Evolutionary conservation across 805 yeast species (phyloP).

Genomic region (Nakazawaea wickerhamii): DNA sequence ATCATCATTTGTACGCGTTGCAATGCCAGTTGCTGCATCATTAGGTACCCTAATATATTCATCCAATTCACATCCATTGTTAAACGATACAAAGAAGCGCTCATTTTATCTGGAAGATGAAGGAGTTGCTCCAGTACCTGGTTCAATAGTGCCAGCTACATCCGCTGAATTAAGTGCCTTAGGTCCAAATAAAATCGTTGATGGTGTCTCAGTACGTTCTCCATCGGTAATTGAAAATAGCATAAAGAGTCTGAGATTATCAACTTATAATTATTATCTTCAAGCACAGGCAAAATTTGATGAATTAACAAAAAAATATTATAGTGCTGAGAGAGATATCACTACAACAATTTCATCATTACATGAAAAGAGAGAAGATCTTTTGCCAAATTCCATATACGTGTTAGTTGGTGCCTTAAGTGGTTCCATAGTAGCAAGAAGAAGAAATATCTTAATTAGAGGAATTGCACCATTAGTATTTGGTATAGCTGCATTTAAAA

Average conservation of each 20-base stretch:
- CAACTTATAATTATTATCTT: constrained; percentile 29
- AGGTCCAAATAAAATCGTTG: constrained; percentile 43
- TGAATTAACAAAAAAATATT: constrained; percentile 43
- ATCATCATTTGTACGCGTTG: neutral
- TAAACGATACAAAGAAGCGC: constrained; percentile 22
- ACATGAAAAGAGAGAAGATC: constrained; percentile 59
- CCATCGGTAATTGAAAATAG: constrained; percentile 41
- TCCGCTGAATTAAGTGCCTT: constrained; percentile 35
- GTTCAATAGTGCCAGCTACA: constrained; percentile 40
- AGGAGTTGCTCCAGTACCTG: constrained; percentile 42
- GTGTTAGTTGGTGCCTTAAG: constrained; percentile 62
- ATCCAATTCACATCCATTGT: neutral
- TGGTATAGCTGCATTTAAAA: constrained; percentile 60
- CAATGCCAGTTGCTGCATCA: neutral
- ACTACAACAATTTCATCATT: constrained; percentile 58
- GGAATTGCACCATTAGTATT: constrained; percentile 51
- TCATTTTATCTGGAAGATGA: constrained; percentile 47
- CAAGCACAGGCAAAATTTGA: constrained; percentile 36
- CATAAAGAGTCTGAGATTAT: constrained; percentile 44
- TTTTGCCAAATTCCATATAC: constrained; percentile 68
- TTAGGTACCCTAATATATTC: neutral
- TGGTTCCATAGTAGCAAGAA: constrained; percentile 71
- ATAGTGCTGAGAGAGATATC: constrained; percentile 56
- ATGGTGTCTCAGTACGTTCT: constrained; percentile 54
- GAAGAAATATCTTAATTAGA: constrained; percentile 52